Evolutionary conservation across 805 yeast species (phyloP).

Genomic region (Kluyveromyces starmeri): DNA sequence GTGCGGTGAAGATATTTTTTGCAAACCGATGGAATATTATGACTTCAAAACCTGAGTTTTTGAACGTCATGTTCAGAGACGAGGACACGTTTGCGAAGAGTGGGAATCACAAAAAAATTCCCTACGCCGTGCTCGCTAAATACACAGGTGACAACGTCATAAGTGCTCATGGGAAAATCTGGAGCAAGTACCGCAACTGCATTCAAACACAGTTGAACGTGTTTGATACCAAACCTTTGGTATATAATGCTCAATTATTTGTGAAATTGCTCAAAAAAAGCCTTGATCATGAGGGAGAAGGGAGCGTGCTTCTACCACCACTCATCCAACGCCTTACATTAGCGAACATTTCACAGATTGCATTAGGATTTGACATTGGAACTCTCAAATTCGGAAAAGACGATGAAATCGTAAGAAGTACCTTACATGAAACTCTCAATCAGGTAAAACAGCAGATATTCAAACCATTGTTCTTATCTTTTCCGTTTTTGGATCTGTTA

Average conservation of each 20-base stretch:
- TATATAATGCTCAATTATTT: constrained; percentile 32
- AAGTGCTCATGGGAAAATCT: constrained; percentile 45
- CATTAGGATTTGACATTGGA: constrained; percentile 41
- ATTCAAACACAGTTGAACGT: constrained; percentile 42
- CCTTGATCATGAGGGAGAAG: constrained; percentile 2
- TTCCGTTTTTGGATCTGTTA: constrained; percentile 44
- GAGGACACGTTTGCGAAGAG: constrained; percentile 47
- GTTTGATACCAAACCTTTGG: constrained; percentile 35
- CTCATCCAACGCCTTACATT: constrained; percentile 39
- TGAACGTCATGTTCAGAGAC: constrained; percentile 39
- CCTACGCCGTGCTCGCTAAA: constrained; percentile 42
- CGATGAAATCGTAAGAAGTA: constrained; percentile 8
- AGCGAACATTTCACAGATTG: constrained; percentile 42
- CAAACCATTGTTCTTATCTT: constrained; percentile 43
- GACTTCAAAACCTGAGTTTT: constrained; percentile 39
- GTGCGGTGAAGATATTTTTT: constrained; percentile 52
- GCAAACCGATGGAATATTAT: constrained; percentile 55
- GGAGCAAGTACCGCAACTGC: constrained; percentile 41
- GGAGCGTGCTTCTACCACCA: constrained; percentile 28
- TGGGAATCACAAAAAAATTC: constrained; percentile 52
- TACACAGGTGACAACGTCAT: constrained; percentile 56
- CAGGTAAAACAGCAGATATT: constrained; percentile 44
- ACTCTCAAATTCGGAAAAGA: constrained; percentile 28
- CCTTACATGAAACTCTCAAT: constrained; percentile 34
- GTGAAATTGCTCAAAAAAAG: constrained; percentile 20